Evolutionary conservation across 352 stramenopile species (phyloP).

Genomic region (Globisporangium viniferum): DNA sequence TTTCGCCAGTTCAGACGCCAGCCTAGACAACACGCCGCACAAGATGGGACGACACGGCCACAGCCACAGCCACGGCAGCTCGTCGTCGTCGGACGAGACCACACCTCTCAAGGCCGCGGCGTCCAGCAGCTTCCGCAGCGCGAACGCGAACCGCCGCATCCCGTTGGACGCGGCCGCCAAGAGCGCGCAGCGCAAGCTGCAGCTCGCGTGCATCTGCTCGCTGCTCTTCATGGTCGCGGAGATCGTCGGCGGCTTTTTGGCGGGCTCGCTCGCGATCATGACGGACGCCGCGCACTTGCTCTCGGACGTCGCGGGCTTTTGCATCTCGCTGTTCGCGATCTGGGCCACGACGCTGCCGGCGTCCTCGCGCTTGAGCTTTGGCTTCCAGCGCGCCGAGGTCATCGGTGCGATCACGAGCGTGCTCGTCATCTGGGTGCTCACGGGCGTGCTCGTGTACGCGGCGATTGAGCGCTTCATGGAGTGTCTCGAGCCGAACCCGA

Average conservation of each 20-base stretch:
- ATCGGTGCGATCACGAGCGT: constrained; percentile 94
- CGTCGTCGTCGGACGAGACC: constrained; percentile 40
- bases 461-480: constrained; percentile 88
- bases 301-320: constrained; percentile 71
- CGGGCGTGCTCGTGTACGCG: constrained; percentile 91
- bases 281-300: constrained; percentile 79
- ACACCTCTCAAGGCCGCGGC: constrained; percentile 45
- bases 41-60: constrained; percentile 5
- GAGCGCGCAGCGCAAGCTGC: constrained; percentile 62
- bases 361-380: constrained; percentile 88
- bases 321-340: constrained; percentile 74
- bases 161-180: constrained; percentile 46
- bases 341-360: constrained; percentile 67
- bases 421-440: constrained; percentile 92
- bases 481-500: constrained; percentile 66
- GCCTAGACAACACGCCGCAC: neutral
- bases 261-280: constrained; percentile 94
- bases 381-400: constrained; percentile 93
- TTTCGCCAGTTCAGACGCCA: neutral
- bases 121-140: constrained; percentile 11
- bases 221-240: constrained; percentile 94
- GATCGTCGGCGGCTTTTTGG: constrained; percentile 91
- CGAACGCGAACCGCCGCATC: constrained; percentile 34
- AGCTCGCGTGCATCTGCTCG: constrained; percentile 73
- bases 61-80: constrained; percentile 21